Conservation (phyloP, 2,329 filamentous ascomycete species). For the Pseudopithomyces chartarum region DNA sequence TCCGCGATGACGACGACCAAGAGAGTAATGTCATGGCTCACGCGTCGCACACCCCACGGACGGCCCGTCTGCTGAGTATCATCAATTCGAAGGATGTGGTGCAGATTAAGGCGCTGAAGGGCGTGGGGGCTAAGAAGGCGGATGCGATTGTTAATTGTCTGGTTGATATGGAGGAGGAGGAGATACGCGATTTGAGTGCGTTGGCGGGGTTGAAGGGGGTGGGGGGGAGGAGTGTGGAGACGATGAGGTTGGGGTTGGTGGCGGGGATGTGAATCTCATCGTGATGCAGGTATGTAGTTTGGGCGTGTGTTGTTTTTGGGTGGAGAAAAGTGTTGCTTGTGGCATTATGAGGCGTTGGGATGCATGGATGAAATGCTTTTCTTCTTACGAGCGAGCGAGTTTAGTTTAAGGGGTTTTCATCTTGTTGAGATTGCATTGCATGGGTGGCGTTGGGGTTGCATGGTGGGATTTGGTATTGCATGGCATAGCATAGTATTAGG, state of each 20-base stretch:
- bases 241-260: constrained; percentile 51
- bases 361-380: neutral
- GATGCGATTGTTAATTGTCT: constrained; percentile 56
- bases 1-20: constrained; percentile 38
- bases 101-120: constrained; percentile 69
- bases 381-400: neutral
- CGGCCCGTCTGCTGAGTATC: constrained; percentile 67
- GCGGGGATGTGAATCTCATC: constrained; percentile 27
- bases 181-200: constrained; percentile 48
- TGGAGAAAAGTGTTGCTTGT: neutral
- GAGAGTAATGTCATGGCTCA: too few species aligned
- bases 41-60: constrained; percentile 64
- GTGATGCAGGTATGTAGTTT: neutral
- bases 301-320: neutral
- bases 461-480: too few species aligned
- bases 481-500: too few species aligned
- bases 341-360: neutral
- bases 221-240: constrained; percentile 56
- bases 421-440: neutral
- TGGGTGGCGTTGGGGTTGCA: constrained; percentile 1
- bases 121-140: constrained; percentile 75
- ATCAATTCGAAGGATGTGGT: constrained; percentile 73
- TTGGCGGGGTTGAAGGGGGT: constrained; percentile 56
- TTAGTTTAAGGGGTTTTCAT: too few species aligned
- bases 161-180: constrained; percentile 52